These are phyloP conservation scores for Xylaria scruposa DNA, from an alignment of 495 filamentous ascomycete species.

Conservation along the genomic window DNA sequence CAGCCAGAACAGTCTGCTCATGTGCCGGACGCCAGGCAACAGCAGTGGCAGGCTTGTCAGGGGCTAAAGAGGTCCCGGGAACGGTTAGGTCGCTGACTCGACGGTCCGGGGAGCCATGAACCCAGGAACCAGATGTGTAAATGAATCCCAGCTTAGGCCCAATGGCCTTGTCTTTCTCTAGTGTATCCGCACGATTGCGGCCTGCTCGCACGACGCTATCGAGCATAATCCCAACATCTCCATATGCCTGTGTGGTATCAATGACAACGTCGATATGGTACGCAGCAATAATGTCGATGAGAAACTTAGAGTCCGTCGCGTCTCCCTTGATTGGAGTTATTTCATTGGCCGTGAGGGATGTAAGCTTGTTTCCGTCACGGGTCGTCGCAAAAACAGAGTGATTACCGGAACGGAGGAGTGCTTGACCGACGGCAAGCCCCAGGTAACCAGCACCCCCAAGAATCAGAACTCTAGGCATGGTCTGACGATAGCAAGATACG, in stretches of 20 bases:
- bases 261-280: slow-evolving; percentile 2
- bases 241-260: neutral
- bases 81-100: slow-evolving; percentile 43
- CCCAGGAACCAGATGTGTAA: slow-evolving; percentile 51
- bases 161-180: slow-evolving; percentile 20
- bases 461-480: slow-evolving; percentile 53
- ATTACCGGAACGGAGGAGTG: slow-evolving; percentile 43
- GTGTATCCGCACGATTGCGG: neutral
- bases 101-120: slow-evolving; percentile 43
- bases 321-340: neutral
- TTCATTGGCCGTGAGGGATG: slow-evolving; percentile 34
- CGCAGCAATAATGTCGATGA: neutral
- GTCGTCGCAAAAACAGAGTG: slow-evolving; percentile 52
- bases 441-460: slow-evolving; percentile 55
- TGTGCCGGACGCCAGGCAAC: slow-evolving; percentile 44
- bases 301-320: neutral
- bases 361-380: slow-evolving; percentile 43
- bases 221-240: neutral
- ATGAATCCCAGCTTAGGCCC: slow-evolving; percentile 51
- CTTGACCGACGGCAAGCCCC: slow-evolving; percentile 43
- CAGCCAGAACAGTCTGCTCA: slow-evolving; percentile 45
- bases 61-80: slow-evolving; percentile 34
- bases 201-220: neutral
- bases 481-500: neutral
- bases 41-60: slow-evolving; percentile 31